Conservation (phyloP, 306 rosid species). For the Cicer cuneatum region DNA sequence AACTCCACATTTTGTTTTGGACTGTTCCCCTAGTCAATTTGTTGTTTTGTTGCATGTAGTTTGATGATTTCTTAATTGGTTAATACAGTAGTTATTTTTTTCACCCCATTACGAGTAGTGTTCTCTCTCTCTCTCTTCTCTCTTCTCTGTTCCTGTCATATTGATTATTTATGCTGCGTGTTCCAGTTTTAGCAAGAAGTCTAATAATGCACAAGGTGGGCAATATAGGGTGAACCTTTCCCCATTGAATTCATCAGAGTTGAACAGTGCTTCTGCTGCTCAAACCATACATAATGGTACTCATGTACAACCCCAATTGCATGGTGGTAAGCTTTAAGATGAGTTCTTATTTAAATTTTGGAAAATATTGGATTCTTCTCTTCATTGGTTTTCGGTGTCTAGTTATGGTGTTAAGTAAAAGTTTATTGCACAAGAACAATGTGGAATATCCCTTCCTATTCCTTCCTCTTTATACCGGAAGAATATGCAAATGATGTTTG, state of each 20-base stretch:
- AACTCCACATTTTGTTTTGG: neutral
- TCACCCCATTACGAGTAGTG: neutral
- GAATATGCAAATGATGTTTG: constrained; percentile 1
- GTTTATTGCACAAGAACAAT: neutral
- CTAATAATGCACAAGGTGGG: constrained; percentile 87
- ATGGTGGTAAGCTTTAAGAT: constrained; percentile 64
- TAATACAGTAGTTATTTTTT: neutral
- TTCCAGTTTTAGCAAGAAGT: constrained; percentile 71
- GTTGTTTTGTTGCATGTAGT: constrained; percentile 15
- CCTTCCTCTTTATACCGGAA: neutral
- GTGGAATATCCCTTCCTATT: neutral
- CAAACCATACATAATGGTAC: constrained; percentile 69
- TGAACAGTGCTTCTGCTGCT: constrained; percentile 52
- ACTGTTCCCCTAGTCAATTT: neutral
- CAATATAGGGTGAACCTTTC: constrained; percentile 73
- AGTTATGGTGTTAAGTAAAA: constrained; percentile 31
- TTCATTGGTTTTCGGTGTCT: constrained; percentile 32
- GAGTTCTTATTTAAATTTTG: neutral
- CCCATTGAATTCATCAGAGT: constrained; percentile 60
- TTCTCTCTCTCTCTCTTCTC: neutral
- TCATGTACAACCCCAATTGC: constrained; percentile 60
- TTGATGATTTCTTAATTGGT: neutral
- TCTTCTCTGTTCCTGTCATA: neutral
- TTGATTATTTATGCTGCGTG: constrained; percentile 38
- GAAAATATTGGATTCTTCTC: constrained; percentile 10